Percentiles rank a stretch among this genome's conserved stretches.
Conservation (phyloP, 176 grass and related monocot genomes). For the Ananas comosus region DNA sequence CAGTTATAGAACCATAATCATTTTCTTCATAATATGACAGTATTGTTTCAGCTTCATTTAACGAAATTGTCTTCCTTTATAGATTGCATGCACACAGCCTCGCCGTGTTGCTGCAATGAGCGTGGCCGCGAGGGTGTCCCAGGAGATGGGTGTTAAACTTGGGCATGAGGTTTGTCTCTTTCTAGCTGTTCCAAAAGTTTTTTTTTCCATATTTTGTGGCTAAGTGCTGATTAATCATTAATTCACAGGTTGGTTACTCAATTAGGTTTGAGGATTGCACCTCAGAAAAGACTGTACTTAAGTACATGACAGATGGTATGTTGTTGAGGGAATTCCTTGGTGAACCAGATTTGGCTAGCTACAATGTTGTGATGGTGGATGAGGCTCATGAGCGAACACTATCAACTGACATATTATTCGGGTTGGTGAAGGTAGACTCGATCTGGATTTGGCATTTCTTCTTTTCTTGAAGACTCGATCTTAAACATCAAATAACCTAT, state of each 20-base stretch:
- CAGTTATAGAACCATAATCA: neutral
- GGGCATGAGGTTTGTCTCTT: conserved; percentile 74
- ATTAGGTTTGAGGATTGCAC: conserved; percentile 99
- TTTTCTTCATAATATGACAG: neutral
- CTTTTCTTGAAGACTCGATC: neutral
- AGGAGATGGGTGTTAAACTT: conserved; percentile 93
- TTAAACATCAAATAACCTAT: conserved; percentile 8
- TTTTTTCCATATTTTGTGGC: conserved; percentile 14
- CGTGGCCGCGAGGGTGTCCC: conserved; percentile 81
- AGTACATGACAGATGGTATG: conserved; percentile 99
- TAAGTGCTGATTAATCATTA: conserved; percentile 16
- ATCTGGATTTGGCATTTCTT: conserved; percentile 4
- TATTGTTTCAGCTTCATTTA: conserved; percentile 1
- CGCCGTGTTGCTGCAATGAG: conserved; percentile 96
- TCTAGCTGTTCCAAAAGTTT: neutral
- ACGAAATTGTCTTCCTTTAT: conserved; percentile 15
- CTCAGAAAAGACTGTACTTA: conserved; percentile 89
- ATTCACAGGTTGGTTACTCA: conserved; percentile 79
- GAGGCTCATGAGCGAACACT: conserved; percentile 92
- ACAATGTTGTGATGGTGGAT: conserved; percentile 96
- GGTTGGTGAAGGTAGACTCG: conserved; percentile 72
- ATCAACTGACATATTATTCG: conserved; percentile 96
- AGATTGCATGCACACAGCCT: conserved; percentile 90
- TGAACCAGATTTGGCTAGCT: conserved; percentile 87
- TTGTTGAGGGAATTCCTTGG: conserved; percentile 89